Percentiles rank a stretch among this genome's conserved stretches.
These are phyloP conservation scores for Excoecaria cochinchinensis DNA, from an alignment of 345 rosid genomes.

Conservation along the genomic window DNA sequence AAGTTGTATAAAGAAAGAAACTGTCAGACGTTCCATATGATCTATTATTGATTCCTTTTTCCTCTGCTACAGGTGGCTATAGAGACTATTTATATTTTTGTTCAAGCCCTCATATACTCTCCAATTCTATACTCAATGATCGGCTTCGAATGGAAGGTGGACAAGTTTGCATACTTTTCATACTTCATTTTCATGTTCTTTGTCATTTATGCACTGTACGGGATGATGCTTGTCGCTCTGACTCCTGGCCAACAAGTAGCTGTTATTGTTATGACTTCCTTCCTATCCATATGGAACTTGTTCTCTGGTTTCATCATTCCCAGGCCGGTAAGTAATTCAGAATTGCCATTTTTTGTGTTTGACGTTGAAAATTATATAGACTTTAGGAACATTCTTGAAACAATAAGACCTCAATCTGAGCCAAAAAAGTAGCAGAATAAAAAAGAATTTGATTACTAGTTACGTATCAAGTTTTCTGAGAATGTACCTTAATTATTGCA, in stretches of 20 bases:
- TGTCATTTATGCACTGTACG: constrained; percentile 38
- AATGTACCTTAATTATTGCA: constrained; percentile 5
- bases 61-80: constrained; percentile 33
- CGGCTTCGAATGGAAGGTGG: constrained; percentile 33
- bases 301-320: constrained; percentile 42
- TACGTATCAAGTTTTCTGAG: not conserved
- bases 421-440: not conserved
- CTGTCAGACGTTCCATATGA: not conserved
- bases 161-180: constrained; percentile 32
- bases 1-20: not conserved
- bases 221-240: constrained; percentile 44
- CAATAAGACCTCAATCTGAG: not conserved
- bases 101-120: constrained; percentile 30
- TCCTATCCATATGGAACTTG: constrained; percentile 44
- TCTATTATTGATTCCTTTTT: not conserved
- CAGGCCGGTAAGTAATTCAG: constrained; percentile 27
- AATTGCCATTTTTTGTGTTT: not conserved
- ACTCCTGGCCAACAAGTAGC: constrained; percentile 42
- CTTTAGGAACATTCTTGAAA: not conserved
- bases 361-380: not conserved
- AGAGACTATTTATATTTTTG: constrained; percentile 33
- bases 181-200: constrained; percentile 46
- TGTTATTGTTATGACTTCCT: constrained; percentile 37
- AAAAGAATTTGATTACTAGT: too few relatives aligned
- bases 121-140: constrained; percentile 33